A percentile compares a stretch with the other conserved stretches of the same genome.
phyloP scores from a whole-genome alignment of 345 rosid species.

The Gossypioides kirkii region DNA sequence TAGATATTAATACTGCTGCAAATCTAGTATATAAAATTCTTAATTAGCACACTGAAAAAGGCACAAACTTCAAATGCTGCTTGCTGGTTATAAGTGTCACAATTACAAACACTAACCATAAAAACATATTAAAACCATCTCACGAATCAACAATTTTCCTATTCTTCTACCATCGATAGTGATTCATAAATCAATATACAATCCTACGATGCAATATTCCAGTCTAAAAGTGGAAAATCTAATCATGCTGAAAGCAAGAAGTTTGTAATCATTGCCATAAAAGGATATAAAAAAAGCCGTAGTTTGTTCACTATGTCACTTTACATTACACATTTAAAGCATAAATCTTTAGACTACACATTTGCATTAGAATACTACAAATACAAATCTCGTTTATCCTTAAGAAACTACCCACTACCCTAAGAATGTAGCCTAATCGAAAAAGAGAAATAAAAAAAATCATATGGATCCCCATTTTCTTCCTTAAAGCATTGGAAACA shows the following conservation, averaged over 20 bases:
- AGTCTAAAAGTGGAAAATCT: background rate
- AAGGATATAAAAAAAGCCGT: background rate
- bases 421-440: background rate
- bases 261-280: background rate
- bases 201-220: background rate
- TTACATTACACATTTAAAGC: background rate
- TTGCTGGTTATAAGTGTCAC: background rate
- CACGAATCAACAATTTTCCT: background rate
- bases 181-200: slow-evolving; percentile 3
- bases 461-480: background rate
- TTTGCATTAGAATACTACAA: background rate
- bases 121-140: background rate
- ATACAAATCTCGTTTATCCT: background rate
- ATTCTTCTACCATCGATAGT: background rate
- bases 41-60: background rate
- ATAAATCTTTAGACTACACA: background rate
- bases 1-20: background rate
- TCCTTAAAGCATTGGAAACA: background rate
- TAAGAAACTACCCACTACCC: background rate
- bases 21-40: background rate
- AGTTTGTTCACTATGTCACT: background rate
- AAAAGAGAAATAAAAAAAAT: background rate
- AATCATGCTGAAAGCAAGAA: background rate
- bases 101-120: background rate
- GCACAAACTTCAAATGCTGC: background rate